Conservation (phyloP, 2,329 filamentous ascomycete genomes). For the Fusarium solani-melongenae region DNA sequence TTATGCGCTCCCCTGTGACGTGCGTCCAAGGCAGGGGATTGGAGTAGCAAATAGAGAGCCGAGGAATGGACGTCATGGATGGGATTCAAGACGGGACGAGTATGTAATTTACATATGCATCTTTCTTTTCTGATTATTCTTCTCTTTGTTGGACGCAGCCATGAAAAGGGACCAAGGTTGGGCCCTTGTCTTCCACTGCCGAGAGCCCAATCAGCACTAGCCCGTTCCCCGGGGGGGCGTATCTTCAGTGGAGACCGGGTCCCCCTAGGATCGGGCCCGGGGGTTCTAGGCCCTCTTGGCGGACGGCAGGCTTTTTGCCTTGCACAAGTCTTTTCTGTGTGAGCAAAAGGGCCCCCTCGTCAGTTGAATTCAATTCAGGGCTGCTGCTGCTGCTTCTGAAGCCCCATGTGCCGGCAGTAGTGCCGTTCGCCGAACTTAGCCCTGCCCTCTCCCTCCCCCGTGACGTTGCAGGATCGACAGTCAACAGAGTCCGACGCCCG, state of each 20-base stretch:
- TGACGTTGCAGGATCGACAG: conserved; percentile 25
- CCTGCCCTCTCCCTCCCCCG: neutral
- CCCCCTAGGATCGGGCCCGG: conserved; percentile 15
- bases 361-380: neutral
- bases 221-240: neutral
- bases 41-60: neutral
- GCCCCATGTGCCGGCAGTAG: conserved; percentile 30
- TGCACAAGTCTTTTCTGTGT: neutral
- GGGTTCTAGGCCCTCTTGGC: conserved; percentile 36
- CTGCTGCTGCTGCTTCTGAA: neutral
- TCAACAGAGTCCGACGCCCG: neutral
- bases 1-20: neutral
- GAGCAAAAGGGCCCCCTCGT: neutral
- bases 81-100: neutral
- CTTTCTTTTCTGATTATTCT: neutral
- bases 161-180: neutral
- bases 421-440: conserved; percentile 2
- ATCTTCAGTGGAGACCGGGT: neutral
- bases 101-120: neutral
- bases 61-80: neutral
- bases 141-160: conserved; percentile 8
- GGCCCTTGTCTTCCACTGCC: conserved; percentile 27
- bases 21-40: neutral
- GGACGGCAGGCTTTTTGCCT: neutral
- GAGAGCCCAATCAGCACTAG: conserved; percentile 25